These are phyloP conservation scores for Phlebopus sp. DNA, from an alignment of 1,284 basidiomycete genomes.

Conservation along the genomic window DNA sequence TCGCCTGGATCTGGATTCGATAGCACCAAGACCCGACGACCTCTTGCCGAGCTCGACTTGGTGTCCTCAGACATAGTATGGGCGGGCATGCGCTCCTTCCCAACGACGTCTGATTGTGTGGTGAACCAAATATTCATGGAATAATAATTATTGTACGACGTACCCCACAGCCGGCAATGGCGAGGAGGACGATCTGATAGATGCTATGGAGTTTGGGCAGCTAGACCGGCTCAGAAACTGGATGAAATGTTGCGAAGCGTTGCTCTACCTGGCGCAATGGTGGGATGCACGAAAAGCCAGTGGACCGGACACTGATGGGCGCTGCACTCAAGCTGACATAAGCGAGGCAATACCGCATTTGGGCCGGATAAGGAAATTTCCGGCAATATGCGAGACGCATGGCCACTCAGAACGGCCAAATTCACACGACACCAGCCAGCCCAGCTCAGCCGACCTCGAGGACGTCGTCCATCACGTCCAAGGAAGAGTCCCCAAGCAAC, in stretches of 20 bases:
- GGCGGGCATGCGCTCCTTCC: conserved; percentile 31
- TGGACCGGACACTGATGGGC: conserved; percentile 23
- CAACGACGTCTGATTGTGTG: conserved; percentile 24
- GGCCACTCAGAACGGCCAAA: background rate
- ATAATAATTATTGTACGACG: background rate
- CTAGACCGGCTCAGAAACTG: background rate
- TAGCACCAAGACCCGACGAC: conserved; percentile 48
- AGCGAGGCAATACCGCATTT: conserved; percentile 22
- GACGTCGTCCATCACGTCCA: background rate
- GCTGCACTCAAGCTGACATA: conserved; percentile 30
- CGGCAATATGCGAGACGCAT: background rate
- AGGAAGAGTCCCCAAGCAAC: no score
- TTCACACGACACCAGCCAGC: no score
- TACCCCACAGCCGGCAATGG: no score
- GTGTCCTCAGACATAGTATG: conserved; percentile 45
- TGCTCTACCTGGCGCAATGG: conserved; percentile 14
- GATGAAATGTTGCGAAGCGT: background rate
- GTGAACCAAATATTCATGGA: conserved; percentile 9
- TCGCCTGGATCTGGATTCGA: conserved; percentile 57
- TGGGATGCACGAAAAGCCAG: conserved; percentile 22
- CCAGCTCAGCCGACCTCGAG: background rate
- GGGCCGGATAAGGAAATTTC: background rate
- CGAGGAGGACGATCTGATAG: background rate
- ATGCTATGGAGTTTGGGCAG: background rate
- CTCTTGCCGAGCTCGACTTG: conserved; percentile 33